phyloP scores from a whole-genome alignment of 1,284 basidiomycete genomes.

The Rhodotorula sp. region DNA sequence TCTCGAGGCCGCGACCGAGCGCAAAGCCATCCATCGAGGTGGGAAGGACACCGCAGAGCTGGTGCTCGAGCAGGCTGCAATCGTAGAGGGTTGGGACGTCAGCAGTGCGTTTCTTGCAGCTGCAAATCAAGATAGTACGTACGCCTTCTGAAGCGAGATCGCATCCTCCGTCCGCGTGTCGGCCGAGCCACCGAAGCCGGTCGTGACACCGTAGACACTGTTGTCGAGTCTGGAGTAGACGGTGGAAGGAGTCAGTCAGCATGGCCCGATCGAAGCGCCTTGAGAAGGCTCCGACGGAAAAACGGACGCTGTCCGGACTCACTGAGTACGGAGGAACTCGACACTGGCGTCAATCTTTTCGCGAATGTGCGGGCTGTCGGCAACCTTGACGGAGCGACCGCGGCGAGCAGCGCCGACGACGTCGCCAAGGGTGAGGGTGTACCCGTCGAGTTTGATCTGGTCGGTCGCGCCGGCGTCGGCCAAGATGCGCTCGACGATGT shows the following conservation, averaged over 20 bases:
- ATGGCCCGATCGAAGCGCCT: neutral
- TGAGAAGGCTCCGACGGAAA: conserved; percentile 4
- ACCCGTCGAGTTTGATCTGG: conserved; percentile 65
- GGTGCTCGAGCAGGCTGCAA: conserved; percentile 68
- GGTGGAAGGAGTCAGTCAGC: neutral
- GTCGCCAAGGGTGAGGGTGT: conserved; percentile 67
- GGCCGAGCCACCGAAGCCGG: conserved; percentile 71
- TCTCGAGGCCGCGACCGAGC: conserved; percentile 46
- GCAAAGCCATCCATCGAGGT: conserved; percentile 61
- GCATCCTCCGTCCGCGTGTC: conserved; percentile 71
- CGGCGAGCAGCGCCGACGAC: conserved; percentile 69
- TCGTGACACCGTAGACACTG: conserved; percentile 76
- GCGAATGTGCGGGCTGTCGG: conserved; percentile 56
- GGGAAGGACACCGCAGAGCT: conserved; percentile 58
- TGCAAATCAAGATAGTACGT: conserved; percentile 57
- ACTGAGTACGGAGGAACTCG: conserved; percentile 41
- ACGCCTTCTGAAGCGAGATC: conserved; percentile 55
- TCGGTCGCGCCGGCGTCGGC: neutral
- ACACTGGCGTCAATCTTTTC: conserved; percentile 60
- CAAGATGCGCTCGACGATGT: conserved; percentile 12
- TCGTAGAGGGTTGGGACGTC: too few species aligned
- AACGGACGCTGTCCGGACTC: neutral
- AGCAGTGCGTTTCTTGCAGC: too few species aligned
- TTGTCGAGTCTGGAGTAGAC: conserved; percentile 51
- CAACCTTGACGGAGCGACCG: conserved; percentile 54